These are phyloP conservation scores for Colletotrichum kahawae DNA, from an alignment of 2,329 filamentous ascomycete species.

Conservation along the genomic window DNA sequence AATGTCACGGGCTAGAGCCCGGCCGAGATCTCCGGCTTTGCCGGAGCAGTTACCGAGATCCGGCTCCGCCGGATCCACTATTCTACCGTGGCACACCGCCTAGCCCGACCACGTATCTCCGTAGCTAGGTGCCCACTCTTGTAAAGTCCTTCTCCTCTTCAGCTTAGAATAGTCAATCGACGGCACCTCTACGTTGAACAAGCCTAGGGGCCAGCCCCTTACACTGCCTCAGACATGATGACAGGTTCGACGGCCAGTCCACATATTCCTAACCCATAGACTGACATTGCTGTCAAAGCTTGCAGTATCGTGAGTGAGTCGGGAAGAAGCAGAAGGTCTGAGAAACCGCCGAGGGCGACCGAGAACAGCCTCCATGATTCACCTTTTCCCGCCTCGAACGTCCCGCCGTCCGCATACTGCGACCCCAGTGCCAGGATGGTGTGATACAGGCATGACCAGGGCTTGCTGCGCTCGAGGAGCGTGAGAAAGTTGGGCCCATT, in stretches of 20 bases:
- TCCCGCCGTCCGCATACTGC: slow-evolving; percentile 36
- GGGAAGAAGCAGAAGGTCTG: slow-evolving; percentile 34
- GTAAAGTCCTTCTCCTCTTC: no score
- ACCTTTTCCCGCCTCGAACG: slow-evolving; percentile 43
- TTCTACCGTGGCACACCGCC: no score
- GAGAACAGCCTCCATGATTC: slow-evolving; percentile 44
- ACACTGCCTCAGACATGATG: slow-evolving; percentile 34
- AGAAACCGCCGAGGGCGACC: slow-evolving; percentile 37
- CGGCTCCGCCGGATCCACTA: no score
- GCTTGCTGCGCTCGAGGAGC: slow-evolving; percentile 29
- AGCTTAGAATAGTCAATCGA: no score
- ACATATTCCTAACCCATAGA: slow-evolving; percentile 31
- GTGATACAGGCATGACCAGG: slow-evolving; percentile 44
- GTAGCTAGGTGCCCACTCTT: no score
- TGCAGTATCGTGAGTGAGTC: slow-evolving; percentile 34
- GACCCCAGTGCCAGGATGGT: slow-evolving; percentile 41
- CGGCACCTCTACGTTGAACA: no score
- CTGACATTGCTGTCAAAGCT: slow-evolving; percentile 34
- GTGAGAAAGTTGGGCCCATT: slow-evolving; percentile 29
- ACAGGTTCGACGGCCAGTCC: slow-evolving; percentile 36
- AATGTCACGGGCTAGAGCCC: no score
- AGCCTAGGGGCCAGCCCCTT: no score
- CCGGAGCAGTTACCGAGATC: no score
- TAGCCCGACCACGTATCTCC: no score
- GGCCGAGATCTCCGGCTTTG: no score